Base-by-base conservation (phyloP, 371 early-diverging fungal species). In the Cokeromyces recurvatus region DNA sequence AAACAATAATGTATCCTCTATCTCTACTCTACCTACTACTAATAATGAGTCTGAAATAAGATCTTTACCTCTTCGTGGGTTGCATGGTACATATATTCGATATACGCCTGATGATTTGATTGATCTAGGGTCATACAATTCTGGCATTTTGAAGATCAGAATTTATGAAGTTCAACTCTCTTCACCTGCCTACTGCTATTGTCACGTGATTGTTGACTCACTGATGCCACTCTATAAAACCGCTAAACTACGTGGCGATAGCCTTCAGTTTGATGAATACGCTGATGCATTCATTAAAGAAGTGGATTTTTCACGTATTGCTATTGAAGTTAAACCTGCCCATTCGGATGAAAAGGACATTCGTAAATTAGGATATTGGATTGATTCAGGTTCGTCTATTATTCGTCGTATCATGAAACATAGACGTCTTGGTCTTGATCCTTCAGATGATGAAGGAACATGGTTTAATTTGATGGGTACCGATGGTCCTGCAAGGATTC, bases 221-320 rank as follows among this genome's bases (percentile, higher is more conserved):
- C 22, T 70, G 20, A 48, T 57, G 46, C 71, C 74, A 20, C 66
- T 59, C 38, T 74, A 63, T 54, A 59, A 59, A 37, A 74, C 74
- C 10, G 52, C 59, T 12, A 70, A 68, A 29, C 42, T 66, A 2
- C 59, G 62, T n/a, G 71, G 74, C 15, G 38, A 54, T 4, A 55
- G 36, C 2, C 44, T 74, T 7, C 35, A 44, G 2, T 68, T 74
- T 43, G 53, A 74, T 19, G 71, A 74, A 44, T 55, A 49, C 10
- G 72, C 69, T 1, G 78, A 79, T 42, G 76, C 76, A 1, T 79
- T 81, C 54, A 68, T 84, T 23, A 81, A 81, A 48, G 82, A 84
- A 46, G 64, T 67, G 15, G 84, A 82, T 38, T 81, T 75, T 34
- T 73, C 81, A 15, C 79, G 72, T 46, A 52, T 84, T n/a, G 69